Percentiles rank a stretch among this genome's conserved stretches.
Evolutionary conservation across 192 early-diverging fungal species (phyloP).

Genomic region (Coemansia sp.): DNA sequence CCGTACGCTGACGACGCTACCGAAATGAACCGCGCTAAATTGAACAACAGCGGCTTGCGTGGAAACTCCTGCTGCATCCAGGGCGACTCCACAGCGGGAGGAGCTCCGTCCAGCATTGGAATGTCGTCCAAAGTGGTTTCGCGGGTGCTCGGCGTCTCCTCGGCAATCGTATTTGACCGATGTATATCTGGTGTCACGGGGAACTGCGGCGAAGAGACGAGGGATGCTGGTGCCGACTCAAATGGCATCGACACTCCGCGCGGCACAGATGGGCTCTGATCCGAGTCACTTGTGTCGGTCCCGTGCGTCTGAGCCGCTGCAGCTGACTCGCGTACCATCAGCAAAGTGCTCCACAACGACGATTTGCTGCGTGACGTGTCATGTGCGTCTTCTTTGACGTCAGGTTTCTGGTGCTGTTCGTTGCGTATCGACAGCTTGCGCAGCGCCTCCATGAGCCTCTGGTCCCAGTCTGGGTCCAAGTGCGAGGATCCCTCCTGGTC

Average conservation of each 20-base stretch:
- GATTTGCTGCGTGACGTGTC: conserved; percentile 4
- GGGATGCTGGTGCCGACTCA: conserved; percentile 48
- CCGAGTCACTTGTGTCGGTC: conserved; percentile 7
- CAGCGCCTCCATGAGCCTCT: conserved; percentile 41
- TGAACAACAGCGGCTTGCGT: conserved; percentile 62
- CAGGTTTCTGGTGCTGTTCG: conserved; percentile 5
- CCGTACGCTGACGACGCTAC: conserved; percentile 75
- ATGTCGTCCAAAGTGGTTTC: neutral
- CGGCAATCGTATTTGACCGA: neutral
- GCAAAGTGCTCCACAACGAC: conserved; percentile 33
- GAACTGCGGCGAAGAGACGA: conserved; percentile 45
- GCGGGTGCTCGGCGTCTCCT: neutral
- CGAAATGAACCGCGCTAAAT: conserved; percentile 70
- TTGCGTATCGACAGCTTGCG: conserved; percentile 19
- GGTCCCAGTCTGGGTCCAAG: conserved; percentile 42
- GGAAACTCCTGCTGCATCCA: conserved; percentile 46
- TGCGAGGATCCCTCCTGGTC: conserved; percentile 44
- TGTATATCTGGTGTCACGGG: conserved; percentile 20
- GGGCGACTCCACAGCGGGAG: neutral
- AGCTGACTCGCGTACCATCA: conserved; percentile 33
- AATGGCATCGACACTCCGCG: conserved; percentile 21
- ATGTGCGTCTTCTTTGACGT: neutral
- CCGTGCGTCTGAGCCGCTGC: conserved; percentile 19
- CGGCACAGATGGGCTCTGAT: neutral
- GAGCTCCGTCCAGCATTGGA: conserved; percentile 59